Percentiles rank a stretch among this genome's conserved stretches.
Evolutionary conservation across 768 basidiomycete species (phyloP).

Genomic region (Termitomyces sp.): DNA sequence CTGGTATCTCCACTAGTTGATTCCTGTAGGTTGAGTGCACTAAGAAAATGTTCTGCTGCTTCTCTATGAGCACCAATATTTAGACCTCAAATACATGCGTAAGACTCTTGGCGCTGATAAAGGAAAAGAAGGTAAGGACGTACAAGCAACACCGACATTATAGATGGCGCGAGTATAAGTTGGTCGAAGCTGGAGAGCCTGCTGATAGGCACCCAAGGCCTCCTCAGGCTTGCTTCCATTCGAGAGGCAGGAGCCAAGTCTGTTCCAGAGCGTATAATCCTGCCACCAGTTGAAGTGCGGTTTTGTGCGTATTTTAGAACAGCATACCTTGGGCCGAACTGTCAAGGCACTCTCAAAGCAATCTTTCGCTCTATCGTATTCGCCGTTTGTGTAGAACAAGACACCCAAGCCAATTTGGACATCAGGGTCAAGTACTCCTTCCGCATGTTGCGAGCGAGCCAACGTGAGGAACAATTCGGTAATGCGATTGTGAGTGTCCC

Average conservation of each 20-base stretch:
- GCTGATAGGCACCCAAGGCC: constrained; percentile 83
- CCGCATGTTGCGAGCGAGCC: constrained; percentile 76
- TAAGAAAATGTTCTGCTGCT: constrained; percentile 93
- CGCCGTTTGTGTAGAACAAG: constrained; percentile 81
- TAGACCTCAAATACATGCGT: constrained; percentile 50
- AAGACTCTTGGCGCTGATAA: not conserved
- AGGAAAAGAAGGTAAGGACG: constrained; percentile 24
- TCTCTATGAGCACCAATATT: constrained; percentile 96
- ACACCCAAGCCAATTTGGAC: constrained; percentile 93
- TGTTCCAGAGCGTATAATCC: constrained; percentile 97
- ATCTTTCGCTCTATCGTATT: constrained; percentile 88
- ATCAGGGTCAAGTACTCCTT: constrained; percentile 76
- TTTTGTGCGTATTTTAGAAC: not conserved
- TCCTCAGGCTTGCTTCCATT: constrained; percentile 95
- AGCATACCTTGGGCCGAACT: constrained; percentile 56
- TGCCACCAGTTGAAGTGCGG: constrained; percentile 9
- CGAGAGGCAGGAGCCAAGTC: constrained; percentile 89
- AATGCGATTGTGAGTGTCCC: constrained; percentile 78
- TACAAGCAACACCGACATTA: constrained; percentile 97
- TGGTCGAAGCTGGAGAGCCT: constrained; percentile 86
- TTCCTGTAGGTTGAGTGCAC: constrained; percentile 78
- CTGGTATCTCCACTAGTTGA: constrained; percentile 65
- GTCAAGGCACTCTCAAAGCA: constrained; percentile 90
- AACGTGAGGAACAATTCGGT: constrained; percentile 80
- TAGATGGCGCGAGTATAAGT: constrained; percentile 97